Percentiles rank a stretch among this genome's conserved stretches.
phyloP scores from a whole-genome alignment of 495 filamentous ascomycete species.

The Annulohypoxylon bovei region DNA sequence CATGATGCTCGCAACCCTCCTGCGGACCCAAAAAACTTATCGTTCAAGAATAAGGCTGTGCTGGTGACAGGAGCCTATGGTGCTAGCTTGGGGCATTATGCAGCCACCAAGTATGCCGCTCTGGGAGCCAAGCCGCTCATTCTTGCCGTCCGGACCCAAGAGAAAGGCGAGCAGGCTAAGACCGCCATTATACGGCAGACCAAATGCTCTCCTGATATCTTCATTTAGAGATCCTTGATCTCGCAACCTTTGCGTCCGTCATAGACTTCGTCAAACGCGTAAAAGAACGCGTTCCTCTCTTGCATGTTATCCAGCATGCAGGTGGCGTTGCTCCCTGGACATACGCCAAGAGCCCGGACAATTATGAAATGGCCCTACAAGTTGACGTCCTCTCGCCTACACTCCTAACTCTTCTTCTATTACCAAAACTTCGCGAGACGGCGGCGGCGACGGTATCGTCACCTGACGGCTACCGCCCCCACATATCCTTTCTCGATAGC shows the following conservation, averaged over 20 bases:
- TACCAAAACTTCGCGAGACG: constrained; percentile 53
- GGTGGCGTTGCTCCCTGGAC: constrained; percentile 47
- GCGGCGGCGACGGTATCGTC: neutral
- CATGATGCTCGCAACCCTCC: constrained; percentile 13
- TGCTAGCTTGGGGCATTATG: constrained; percentile 57
- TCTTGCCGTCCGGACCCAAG: constrained; percentile 39
- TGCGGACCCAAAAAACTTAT: neutral
- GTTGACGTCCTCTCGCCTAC: constrained; percentile 69
- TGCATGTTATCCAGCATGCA: constrained; percentile 57
- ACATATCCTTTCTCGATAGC: constrained; percentile 42
- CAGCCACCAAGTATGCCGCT: constrained; percentile 57
- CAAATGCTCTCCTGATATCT: neutral
- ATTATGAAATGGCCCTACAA: constrained; percentile 65
- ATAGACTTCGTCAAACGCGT: constrained; percentile 36
- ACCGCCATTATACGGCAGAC: constrained; percentile 36
- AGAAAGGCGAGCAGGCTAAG: constrained; percentile 55
- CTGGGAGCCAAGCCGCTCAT: constrained; percentile 30
- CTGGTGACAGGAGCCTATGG: constrained; percentile 66
- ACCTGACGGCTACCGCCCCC: neutral
- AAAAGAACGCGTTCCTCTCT: constrained; percentile 26
- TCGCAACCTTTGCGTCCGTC: constrained; percentile 31
- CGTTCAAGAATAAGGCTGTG: constrained; percentile 52
- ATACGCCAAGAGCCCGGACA: constrained; percentile 47
- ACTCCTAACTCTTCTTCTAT: constrained; percentile 63
- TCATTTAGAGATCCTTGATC: constrained; percentile 17